These are phyloP conservation scores for Senna siamea DNA, from an alignment of 306 rosid species.

Conservation along the genomic window DNA sequence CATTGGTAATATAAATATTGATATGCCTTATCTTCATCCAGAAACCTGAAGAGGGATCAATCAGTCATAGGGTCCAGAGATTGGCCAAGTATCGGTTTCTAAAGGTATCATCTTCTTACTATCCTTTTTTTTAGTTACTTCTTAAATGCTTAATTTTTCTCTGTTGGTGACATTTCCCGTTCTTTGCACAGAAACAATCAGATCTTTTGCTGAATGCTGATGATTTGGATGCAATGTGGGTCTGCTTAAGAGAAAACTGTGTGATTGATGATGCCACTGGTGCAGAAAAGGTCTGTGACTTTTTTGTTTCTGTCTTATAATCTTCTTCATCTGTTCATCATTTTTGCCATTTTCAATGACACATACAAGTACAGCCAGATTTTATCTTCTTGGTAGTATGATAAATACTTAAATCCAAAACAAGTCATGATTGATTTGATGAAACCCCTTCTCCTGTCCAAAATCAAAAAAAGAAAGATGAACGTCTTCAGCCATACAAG, in stretches of 20 bases:
- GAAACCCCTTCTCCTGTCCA: background rate
- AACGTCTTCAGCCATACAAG: too few species aligned
- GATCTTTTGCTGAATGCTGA: constrained; percentile 97
- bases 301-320: constrained; percentile 29
- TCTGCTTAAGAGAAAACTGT: constrained; percentile 94
- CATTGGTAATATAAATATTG: constrained; percentile 18
- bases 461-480: background rate
- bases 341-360: constrained; percentile 6
- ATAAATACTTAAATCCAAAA: constrained; percentile 16
- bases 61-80: constrained; percentile 92
- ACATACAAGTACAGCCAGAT: background rate
- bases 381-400: constrained; percentile 12
- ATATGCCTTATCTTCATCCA: constrained; percentile 41
- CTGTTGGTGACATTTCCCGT: constrained; percentile 34
- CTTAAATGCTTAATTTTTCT: constrained; percentile 32
- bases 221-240: constrained; percentile 99
- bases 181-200: constrained; percentile 84
- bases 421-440: background rate
- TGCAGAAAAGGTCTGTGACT: constrained; percentile 82
- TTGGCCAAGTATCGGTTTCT: constrained; percentile 89
- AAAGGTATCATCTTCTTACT: constrained; percentile 54
- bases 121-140: constrained; percentile 28
- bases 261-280: constrained; percentile 98
- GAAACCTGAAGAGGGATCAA: constrained; percentile 99
- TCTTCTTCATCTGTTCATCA: background rate